Evolutionary conservation across 2,329 filamentous ascomycete genomes (phyloP).

Genomic region (Ophiocordyceps sinensis): DNA sequence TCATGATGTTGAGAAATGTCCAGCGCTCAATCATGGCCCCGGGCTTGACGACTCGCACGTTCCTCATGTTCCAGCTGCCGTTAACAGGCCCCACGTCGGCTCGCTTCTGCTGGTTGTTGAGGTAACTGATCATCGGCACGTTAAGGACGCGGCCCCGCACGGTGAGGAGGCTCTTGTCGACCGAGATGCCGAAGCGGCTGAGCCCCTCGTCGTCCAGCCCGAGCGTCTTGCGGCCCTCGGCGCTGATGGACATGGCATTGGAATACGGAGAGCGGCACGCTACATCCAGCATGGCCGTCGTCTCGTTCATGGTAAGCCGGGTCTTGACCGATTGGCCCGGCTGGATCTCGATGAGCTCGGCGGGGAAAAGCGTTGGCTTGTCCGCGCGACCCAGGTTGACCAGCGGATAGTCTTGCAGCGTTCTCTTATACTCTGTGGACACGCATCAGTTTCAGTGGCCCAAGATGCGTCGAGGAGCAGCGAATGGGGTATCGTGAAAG

Average conservation of each 20-base stretch:
- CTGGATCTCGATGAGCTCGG: conserved; percentile 48
- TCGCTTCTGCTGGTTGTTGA: conserved; percentile 8
- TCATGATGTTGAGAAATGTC: conserved; percentile 30
- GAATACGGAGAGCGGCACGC: conserved; percentile 51
- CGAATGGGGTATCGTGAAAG: neutral
- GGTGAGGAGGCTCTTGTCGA: conserved; percentile 49
- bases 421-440: conserved; percentile 19
- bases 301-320: conserved; percentile 46
- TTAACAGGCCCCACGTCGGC: conserved; percentile 18
- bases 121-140: conserved; percentile 48
- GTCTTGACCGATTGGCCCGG: conserved; percentile 49
- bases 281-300: conserved; percentile 54
- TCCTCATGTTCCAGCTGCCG: conserved; percentile 59
- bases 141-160: conserved; percentile 56
- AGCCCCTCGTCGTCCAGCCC: conserved; percentile 36
- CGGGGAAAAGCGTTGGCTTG: conserved; percentile 49
- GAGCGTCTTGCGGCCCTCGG: conserved; percentile 40
- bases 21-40: conserved; percentile 32
- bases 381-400: conserved; percentile 48
- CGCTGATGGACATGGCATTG: conserved; percentile 54
- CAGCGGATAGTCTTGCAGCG: conserved; percentile 34
- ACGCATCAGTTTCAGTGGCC: neutral
- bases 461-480: no score
- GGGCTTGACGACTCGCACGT: conserved; percentile 38
- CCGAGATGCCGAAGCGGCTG: conserved; percentile 46